Percentiles rank a stretch among this genome's conserved stretches.
These are phyloP conservation scores for Geotrichum carabidarum DNA, from an alignment of 1,139 yeast species.

Conservation along the genomic window DNA sequence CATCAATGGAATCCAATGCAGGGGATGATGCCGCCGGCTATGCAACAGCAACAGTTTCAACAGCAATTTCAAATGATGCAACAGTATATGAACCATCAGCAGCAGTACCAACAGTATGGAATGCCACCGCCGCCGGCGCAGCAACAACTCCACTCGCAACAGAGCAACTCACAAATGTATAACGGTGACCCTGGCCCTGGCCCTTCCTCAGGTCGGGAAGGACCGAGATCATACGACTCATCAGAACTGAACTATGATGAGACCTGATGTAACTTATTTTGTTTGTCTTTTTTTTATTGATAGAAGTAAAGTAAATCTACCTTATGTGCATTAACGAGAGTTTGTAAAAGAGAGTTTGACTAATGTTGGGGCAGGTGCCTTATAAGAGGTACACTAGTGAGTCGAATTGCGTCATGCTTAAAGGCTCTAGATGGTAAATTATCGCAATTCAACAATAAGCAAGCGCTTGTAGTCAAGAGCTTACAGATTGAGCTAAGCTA, in stretches of 20 bases:
- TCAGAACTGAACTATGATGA: slow-evolving; percentile 1
- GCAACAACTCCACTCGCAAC: not conserved
- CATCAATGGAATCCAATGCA: slow-evolving; percentile 9
- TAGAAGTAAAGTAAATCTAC: not conserved
- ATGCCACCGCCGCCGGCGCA: not conserved
- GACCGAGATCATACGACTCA: slow-evolving; percentile 1
- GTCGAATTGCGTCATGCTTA: no score
- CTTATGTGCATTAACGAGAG: not conserved
- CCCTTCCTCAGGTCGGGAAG: not conserved
- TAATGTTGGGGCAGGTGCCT: no score
- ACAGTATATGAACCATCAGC: slow-evolving; percentile 22
- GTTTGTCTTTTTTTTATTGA: not conserved
- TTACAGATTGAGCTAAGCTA: no score
- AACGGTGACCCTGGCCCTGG: not conserved
- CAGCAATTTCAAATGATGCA: slow-evolving; percentile 17
- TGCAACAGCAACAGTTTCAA: not conserved
- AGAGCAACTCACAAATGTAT: not conserved
- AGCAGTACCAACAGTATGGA: not conserved
- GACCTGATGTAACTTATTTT: not conserved
- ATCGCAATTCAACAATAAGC: no score
- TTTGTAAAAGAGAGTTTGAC: no score
- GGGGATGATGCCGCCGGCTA: not conserved
- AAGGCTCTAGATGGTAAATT: no score
- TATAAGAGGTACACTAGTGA: no score
- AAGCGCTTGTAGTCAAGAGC: no score